Evolutionary conservation across 176 grass and related monocot genomes (phyloP), one percentile per base, ranked within the genome.

Genomic region (Chrysopogon serrulatus): DNA sequence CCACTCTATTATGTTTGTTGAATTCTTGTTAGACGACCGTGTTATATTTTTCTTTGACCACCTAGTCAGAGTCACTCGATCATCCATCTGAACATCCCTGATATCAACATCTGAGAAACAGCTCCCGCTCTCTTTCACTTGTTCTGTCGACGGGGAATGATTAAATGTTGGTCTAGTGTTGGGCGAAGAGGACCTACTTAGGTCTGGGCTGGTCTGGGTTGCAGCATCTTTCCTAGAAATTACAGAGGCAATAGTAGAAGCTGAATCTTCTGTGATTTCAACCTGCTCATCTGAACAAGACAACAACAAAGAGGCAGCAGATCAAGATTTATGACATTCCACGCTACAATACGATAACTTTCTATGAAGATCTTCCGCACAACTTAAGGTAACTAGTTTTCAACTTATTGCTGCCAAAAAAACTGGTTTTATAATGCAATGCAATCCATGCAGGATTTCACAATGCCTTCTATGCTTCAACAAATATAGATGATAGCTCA

Each of bases 121-220:
- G 16, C 70, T 86, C 70, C 89, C 87, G n/a, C n/a, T 73, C 47
- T 94, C 93, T 79, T 84, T 80, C 69, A 87, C 65, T 56, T 83
- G 85, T 59, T 88, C 60, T 5, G 49, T 77, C 19, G 81, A 87
- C 26, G 79, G 61, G n/a, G 80, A 88, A 49, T 43, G 53, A 47
- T 75, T 66, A 75, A 83, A 91, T 41, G 73, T 64, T 69, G 77
- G 78, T 65, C 87, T 86, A 30, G 49, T n/a, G 26, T 82, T 91
- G n/a, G 91, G 87, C 5, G 91, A 99, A 70, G 93, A 84, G 3
- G 66, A 83, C 60, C 78, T 68, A 81, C 89, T 99, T 82, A 85
- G 85, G 27, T 93, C 90, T 31, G 96, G 93, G 43, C 93, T 95
- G 76, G 92, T 99, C 95, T 99, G 96, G 79, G 96, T 99, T 26